Evolutionary conservation across 129 eudicot species (phyloP), one percentile per base, ranked within the genome.

Genomic region (Oenanthe sinensis): DNA sequence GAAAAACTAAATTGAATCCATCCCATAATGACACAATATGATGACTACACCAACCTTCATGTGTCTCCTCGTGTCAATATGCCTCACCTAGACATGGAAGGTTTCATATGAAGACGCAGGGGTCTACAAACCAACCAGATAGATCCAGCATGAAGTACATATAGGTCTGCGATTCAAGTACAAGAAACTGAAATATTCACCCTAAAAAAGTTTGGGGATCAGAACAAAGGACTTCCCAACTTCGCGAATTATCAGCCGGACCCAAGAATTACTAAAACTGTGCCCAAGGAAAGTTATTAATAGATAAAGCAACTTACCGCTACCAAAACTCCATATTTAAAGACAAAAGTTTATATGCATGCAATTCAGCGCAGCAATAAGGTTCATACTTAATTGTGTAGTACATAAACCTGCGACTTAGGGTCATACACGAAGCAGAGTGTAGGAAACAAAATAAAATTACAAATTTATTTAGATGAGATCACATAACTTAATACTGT

Each of bases 121-220:
- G 78, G 79, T 87, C 75, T 63, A 85, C 67, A 54, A 65, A 82
- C 65, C 82, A 63, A 74, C 84, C 79, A 84, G 78, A 83, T 75
- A 79, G 81, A 87, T 85, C 87, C 82, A 79, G 82, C 79, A 86
- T 52, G 79, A 81, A 79, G 80, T 80, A 85, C 79, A 80, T 48
- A 63, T 36, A 44, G 30, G 82, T 89, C 89, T 86, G 88, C 88
- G 87, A 82, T 84, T 84, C 84, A 84, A 45, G 85, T 85, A 85
- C 81, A 81, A 83, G 82, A 78, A 87, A 85, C 93, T 87, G 87
- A 89, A 82, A 77, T 73, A 62, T 48, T 79, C 80, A 69, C 84
- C 85, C 85, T 76, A 81, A 85, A 76, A 76, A 74, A 67, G 80
- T 79, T 84, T 63, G 79, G 80, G 86, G 86, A 70, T 81, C 79